Conservation (phyloP, 495 filamentous ascomycete species). For the Astrocystis sublimbata region DNA sequence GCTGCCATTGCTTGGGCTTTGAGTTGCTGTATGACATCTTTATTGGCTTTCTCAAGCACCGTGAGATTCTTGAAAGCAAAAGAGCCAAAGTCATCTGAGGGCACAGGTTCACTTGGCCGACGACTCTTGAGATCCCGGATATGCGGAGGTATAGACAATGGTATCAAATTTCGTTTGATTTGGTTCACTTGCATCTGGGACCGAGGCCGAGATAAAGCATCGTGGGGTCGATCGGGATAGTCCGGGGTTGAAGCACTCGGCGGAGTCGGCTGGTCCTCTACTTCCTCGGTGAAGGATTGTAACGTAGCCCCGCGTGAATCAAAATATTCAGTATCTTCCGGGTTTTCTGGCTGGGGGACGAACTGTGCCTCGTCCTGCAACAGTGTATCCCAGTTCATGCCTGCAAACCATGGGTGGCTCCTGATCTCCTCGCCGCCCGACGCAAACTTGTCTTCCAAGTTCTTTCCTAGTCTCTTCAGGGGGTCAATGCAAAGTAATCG, state of each 20-base stretch:
- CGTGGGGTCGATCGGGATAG: constrained; percentile 84
- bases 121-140: constrained; percentile 86
- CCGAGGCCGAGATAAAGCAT: constrained; percentile 87
- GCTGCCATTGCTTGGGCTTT: constrained; percentile 80
- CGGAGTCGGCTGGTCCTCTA: constrained; percentile 86
- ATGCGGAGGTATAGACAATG: constrained; percentile 92
- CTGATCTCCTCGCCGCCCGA: constrained; percentile 89
- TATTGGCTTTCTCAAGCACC: constrained; percentile 96
- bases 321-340: constrained; percentile 98
- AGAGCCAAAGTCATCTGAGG: constrained; percentile 88
- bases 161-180: constrained; percentile 85
- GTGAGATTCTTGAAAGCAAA: constrained; percentile 98
- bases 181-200: constrained; percentile 69
- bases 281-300: constrained; percentile 85
- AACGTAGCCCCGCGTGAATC: constrained; percentile 87
- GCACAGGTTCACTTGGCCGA: constrained; percentile 85
- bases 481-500: constrained; percentile 82
- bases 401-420: constrained; percentile 83
- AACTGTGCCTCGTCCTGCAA: constrained; percentile 93
- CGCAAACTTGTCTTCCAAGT: constrained; percentile 72
- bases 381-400: constrained; percentile 85
- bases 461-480: constrained; percentile 76
- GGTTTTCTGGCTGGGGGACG: constrained; percentile 88
- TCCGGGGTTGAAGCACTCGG: constrained; percentile 64
- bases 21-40: constrained; percentile 95